Evolutionary conservation across 2,329 filamentous ascomycete species (phyloP).

Genomic region (Alternaria ventricosa): DNA sequence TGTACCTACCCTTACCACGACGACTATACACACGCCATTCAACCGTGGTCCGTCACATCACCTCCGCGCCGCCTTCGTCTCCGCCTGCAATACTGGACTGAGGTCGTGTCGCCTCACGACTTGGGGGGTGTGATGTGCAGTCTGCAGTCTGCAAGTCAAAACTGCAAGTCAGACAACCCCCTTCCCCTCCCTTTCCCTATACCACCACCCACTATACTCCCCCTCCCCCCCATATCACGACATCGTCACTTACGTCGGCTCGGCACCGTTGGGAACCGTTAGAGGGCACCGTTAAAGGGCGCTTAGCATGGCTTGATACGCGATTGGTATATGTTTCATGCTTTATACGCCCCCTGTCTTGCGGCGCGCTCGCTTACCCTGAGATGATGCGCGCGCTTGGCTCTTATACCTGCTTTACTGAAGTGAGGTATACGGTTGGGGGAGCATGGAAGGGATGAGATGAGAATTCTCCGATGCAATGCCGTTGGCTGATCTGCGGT

Average conservation of each 20-base stretch:
- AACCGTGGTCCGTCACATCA: background rate
- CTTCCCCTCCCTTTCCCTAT: background rate
- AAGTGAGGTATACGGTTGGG: background rate
- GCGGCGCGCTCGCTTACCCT: background rate
- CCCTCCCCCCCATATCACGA: background rate
- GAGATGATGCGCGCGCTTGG: background rate
- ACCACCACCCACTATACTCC: background rate
- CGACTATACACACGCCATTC: background rate
- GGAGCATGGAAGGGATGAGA: background rate
- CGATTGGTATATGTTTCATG: background rate
- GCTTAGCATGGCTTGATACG: background rate
- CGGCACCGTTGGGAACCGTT: background rate
- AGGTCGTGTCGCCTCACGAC: background rate
- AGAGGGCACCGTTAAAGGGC: background rate
- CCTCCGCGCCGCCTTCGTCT: background rate
- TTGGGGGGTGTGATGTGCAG: background rate
- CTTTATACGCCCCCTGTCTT: background rate
- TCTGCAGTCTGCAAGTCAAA: background rate
- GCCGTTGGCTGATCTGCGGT: conserved; percentile 2
- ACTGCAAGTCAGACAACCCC: background rate
- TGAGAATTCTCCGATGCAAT: conserved; percentile 8
- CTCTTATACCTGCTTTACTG: background rate
- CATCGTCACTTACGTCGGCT: background rate
- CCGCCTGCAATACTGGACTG: background rate
- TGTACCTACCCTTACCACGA: background rate